A percentile compares a stretch with the other conserved stretches of the same genome.
Evolutionary conservation across 2,329 filamentous ascomycete genomes (phyloP).

Genomic region (Eurotiales sp.): DNA sequence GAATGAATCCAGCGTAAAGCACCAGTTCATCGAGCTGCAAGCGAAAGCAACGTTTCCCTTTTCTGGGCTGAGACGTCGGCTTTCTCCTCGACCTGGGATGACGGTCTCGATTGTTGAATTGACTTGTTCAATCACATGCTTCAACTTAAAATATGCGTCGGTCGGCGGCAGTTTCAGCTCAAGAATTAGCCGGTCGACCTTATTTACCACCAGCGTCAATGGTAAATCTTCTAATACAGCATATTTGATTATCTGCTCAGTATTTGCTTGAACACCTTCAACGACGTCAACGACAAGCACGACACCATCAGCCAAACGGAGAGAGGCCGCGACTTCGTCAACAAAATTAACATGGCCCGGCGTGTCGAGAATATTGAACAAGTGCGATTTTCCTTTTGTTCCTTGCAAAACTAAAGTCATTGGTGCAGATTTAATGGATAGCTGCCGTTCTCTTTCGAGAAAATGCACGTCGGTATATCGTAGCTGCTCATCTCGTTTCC

Average conservation of each 20-base stretch:
- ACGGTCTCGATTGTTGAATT: conserved; percentile 92
- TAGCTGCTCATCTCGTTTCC: conserved; percentile 80
- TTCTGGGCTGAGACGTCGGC: conserved; percentile 81
- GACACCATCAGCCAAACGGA: conserved; percentile 85
- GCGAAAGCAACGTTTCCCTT: conserved; percentile 98
- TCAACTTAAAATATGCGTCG: conserved; percentile 98
- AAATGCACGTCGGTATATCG: conserved; percentile 92
- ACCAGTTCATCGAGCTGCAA: conserved; percentile 91
- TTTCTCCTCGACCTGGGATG: conserved; percentile 74
- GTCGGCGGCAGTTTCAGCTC: conserved; percentile 91
- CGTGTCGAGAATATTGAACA: conserved; percentile 92
- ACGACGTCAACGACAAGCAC: conserved; percentile 94
- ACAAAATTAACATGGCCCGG: conserved; percentile 98
- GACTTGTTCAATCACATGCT: conserved; percentile 97
- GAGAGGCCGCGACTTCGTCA: conserved; percentile 86
- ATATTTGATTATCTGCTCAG: conserved; percentile 95
- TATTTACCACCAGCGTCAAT: conserved; percentile 88
- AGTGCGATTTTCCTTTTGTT: conserved; percentile 88
- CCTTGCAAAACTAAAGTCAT: conserved; percentile 90
- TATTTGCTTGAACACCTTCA: conserved; percentile 97
- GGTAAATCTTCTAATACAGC: conserved; percentile 86
- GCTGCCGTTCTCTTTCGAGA: conserved; percentile 79
- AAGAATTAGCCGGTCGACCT: conserved; percentile 91
- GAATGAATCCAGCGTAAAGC: conserved; percentile 90
- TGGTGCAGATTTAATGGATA: conserved; percentile 88